Conservation (phyloP, 1,284 basidiomycete genomes). For the Omphalotus olearius region DNA sequence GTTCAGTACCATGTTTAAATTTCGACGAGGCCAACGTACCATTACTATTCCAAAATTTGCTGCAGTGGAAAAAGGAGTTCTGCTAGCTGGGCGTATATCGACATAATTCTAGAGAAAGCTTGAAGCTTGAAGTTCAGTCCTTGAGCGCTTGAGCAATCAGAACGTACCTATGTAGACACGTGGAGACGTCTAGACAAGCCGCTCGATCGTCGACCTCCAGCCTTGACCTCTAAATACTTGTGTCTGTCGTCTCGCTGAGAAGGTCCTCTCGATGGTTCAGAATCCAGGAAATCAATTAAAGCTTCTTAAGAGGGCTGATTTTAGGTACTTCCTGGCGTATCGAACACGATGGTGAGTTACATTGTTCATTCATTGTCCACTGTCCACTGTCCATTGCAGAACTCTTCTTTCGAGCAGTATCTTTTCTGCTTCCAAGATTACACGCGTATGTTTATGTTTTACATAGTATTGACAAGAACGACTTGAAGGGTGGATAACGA, state of each 20-base stretch:
- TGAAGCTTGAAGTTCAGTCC: too few species aligned
- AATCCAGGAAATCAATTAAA: conserved; percentile 18
- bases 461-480: not conserved
- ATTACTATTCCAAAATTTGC: conserved; percentile 29
- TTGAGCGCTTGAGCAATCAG: too few species aligned
- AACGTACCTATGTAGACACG: too few species aligned
- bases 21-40: conserved; percentile 18
- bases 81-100: conserved; percentile 36
- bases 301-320: conserved; percentile 44
- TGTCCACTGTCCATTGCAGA: not conserved
- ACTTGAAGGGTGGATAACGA: conserved; percentile 71
- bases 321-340: conserved; percentile 55
- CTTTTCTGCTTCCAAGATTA: not conserved
- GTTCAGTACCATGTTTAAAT: too few species aligned
- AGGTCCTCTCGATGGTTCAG: not conserved
- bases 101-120: too few species aligned
- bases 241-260: too few species aligned
- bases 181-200: too few species aligned
- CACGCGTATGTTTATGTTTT: not conserved
- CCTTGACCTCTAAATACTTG: too few species aligned
- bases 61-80: conserved; percentile 37
- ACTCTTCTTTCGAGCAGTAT: not conserved
- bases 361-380: not conserved
- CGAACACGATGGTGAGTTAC: conserved; percentile 68
- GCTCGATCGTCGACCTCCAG: too few species aligned